Conservation (phyloP, 1,284 basidiomycete genomes). For the Leccinum pachyderme region DNA sequence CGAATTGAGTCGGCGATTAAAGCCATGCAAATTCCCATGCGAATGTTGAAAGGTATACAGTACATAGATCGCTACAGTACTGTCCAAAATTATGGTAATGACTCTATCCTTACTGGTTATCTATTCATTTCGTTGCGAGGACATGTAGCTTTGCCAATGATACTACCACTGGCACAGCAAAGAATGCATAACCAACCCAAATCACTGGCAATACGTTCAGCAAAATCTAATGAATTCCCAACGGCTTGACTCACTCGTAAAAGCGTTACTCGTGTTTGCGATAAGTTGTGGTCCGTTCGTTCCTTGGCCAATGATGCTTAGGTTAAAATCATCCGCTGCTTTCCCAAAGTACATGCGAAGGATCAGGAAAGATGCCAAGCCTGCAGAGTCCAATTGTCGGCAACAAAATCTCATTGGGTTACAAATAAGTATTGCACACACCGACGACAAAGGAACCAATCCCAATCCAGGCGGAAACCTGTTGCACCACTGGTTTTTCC, state of each 20-base stretch:
- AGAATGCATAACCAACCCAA: constrained; percentile 75
- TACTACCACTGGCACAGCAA: constrained; percentile 65
- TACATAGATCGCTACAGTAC: background rate
- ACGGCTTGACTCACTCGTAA: constrained; percentile 57
- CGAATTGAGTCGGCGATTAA: background rate
- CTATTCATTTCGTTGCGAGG: constrained; percentile 39
- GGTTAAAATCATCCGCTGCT: constrained; percentile 74
- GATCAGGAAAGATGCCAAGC: constrained; percentile 68
- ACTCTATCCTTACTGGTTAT: background rate
- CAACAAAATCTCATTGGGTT: background rate
- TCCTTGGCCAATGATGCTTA: constrained; percentile 52
- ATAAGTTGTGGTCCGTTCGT: constrained; percentile 54
- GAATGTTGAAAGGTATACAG: background rate
- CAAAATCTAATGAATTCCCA: too few species aligned
- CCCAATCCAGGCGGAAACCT: constrained; percentile 68
- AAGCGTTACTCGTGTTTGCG: constrained; percentile 68
- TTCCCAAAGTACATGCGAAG: constrained; percentile 81
- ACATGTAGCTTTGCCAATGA: constrained; percentile 72
- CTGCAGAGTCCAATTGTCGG: constrained; percentile 33
- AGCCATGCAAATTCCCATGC: background rate
- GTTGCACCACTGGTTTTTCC: constrained; percentile 59
- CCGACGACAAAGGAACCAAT: constrained; percentile 72
- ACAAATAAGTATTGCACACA: constrained; percentile 26
- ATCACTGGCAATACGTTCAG: constrained; percentile 49
- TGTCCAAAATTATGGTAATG: constrained; percentile 5